Conservation (phyloP, 2,329 filamentous ascomycete genomes). For the Gaeumannomyces tritici region DNA sequence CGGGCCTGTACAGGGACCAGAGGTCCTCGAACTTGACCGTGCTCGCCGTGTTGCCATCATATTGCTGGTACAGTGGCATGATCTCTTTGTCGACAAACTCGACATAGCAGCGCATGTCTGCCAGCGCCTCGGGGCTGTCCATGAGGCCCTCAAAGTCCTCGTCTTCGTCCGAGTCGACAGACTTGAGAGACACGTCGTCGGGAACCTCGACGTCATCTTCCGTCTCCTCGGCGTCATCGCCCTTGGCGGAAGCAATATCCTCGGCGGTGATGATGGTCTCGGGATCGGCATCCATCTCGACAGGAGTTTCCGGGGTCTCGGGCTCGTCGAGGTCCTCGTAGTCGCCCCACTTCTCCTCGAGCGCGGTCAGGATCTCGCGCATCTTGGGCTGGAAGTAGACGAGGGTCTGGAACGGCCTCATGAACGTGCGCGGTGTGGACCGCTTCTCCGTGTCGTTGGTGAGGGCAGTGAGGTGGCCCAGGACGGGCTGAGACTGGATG, state of each 20-base stretch:
- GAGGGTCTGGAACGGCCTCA: constrained; percentile 29
- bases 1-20: constrained; percentile 29
- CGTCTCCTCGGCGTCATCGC: neutral
- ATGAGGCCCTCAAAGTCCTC: constrained; percentile 6
- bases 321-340: constrained; percentile 6
- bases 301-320: neutral
- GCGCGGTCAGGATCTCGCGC: constrained; percentile 23
- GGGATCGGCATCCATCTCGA: neutral
- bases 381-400: constrained; percentile 31
- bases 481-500: constrained; percentile 29
- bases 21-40: constrained; percentile 24
- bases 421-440: constrained; percentile 27
- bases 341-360: constrained; percentile 14
- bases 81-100: constrained; percentile 32
- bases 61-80: constrained; percentile 23
- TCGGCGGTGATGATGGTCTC: neutral
- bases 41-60: constrained; percentile 5
- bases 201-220: constrained; percentile 7
- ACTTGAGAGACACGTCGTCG: constrained; percentile 5
- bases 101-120: constrained; percentile 32
- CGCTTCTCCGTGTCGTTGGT: constrained; percentile 7
- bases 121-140: constrained; percentile 26
- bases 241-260: neutral
- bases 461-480: constrained; percentile 24
- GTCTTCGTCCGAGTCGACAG: neutral